Percentiles rank a stretch among this genome's conserved stretches.
Evolutionary conservation across 1,139 yeast species (phyloP).

Genomic region (Suhomyces choctaworum): DNA sequence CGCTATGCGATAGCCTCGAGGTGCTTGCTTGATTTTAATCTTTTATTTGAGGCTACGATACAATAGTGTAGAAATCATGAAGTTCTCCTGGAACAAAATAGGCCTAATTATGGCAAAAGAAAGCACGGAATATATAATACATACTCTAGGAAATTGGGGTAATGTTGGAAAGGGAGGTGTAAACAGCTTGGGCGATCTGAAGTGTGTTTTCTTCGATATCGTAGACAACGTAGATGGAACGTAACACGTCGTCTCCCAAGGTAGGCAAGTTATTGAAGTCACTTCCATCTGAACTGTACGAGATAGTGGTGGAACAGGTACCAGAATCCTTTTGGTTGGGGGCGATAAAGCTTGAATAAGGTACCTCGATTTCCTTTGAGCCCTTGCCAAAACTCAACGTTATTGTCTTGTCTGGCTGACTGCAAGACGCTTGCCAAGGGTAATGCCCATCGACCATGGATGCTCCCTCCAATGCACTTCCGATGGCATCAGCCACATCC

Average conservation of each 20-base stretch:
- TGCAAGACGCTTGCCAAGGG: conserved; percentile 1
- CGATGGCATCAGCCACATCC: conserved; percentile 6
- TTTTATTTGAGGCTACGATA: background rate
- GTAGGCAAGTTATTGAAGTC: conserved; percentile 10
- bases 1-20: background rate
- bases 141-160: background rate
- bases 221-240: conserved; percentile 25
- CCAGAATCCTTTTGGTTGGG: conserved; percentile 1
- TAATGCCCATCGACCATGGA: background rate
- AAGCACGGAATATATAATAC: too few species aligned
- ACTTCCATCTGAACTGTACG: conserved; percentile 1
- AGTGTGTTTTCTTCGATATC: conserved; percentile 21
- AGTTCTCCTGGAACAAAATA: too few species aligned
- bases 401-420: conserved; percentile 4
- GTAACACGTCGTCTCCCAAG: conserved; percentile 23
- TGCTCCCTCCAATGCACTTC: conserved; percentile 2
- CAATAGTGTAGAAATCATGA: too few species aligned
- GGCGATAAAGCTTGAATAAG: conserved; percentile 7
- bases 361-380: conserved; percentile 2
- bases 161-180: conserved; percentile 14
- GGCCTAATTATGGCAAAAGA: too few species aligned
- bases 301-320: background rate
- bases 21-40: conserved; percentile 2
- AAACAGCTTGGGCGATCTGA: conserved; percentile 22
- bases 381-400: conserved; percentile 5